phyloP scores from a whole-genome alignment of 1,139 yeast genomes.

The Candida freyschussii region DNA sequence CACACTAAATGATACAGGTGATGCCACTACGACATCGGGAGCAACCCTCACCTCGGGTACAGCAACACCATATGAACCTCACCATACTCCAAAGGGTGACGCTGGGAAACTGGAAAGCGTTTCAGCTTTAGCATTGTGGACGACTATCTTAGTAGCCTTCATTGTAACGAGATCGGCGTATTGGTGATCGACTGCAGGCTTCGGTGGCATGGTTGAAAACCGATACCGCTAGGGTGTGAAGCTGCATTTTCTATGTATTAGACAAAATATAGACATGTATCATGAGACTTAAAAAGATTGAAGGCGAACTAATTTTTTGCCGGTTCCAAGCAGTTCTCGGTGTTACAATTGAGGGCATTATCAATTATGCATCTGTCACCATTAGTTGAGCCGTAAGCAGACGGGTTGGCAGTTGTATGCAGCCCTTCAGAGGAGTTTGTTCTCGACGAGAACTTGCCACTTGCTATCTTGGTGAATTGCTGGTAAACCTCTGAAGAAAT shows the following conservation, averaged over 20 bases:
- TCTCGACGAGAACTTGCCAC: conserved; percentile 27
- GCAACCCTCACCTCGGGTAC: conserved; percentile 2
- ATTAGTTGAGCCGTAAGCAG: conserved; percentile 31
- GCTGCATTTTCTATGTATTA: no score
- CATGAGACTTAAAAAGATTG: no score
- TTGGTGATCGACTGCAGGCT: neutral
- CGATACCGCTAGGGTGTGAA: no score
- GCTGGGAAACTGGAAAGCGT: no score
- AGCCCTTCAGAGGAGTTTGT: conserved; percentile 15
- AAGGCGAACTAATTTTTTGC: no score
- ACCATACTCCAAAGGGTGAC: neutral
- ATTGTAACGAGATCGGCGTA: no score
- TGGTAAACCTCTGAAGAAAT: conserved; percentile 28
- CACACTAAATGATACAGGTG: conserved; percentile 11
- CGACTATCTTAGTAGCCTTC: no score
- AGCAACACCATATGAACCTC: neutral
- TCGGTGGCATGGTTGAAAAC: neutral
- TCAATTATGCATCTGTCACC: conserved; percentile 38
- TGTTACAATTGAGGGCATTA: conserved; percentile 42
- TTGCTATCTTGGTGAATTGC: conserved; percentile 34
- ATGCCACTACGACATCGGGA: conserved; percentile 8
- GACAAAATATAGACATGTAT: no score
- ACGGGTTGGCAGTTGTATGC: conserved; percentile 10
- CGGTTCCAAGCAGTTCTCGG: conserved; percentile 34
- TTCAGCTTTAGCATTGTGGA: no score